phyloP scores from a whole-genome alignment of 2,329 filamentous ascomycete species.

The Leptographium radiaticola region DNA sequence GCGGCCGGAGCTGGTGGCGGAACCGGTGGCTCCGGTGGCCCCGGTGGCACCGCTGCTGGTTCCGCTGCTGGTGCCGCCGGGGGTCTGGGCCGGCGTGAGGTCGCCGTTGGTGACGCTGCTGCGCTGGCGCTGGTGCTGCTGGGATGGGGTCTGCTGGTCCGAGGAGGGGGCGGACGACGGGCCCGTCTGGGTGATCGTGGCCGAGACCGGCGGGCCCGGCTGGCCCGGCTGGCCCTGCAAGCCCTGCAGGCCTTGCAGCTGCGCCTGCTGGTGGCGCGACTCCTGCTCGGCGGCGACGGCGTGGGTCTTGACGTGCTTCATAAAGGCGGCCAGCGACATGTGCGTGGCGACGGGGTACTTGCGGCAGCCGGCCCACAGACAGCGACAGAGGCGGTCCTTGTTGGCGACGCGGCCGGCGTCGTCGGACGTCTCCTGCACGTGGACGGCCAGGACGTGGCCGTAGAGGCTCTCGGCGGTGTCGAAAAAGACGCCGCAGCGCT shows the following conservation, averaged over 20 bases:
- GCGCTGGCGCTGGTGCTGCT: slow-evolving; percentile 12
- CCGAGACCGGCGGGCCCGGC: neutral
- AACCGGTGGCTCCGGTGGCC: neutral
- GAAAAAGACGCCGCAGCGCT: slow-evolving; percentile 47
- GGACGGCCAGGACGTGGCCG: slow-evolving; percentile 53
- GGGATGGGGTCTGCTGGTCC: slow-evolving; percentile 1
- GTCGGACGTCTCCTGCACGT: slow-evolving; percentile 45
- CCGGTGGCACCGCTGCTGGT: neutral
- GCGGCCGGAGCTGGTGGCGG: slow-evolving; percentile 13
- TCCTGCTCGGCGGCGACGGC: slow-evolving; percentile 30
- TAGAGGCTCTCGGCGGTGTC: slow-evolving; percentile 54
- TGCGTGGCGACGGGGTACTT: slow-evolving; percentile 36
- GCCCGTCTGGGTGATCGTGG: slow-evolving; percentile 8
- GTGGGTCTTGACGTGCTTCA: slow-evolving; percentile 57
- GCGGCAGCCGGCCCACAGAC: slow-evolving; percentile 54
- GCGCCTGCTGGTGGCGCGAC: slow-evolving; percentile 9
- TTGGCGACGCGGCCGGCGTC: slow-evolving; percentile 45
- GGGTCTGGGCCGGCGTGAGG: slow-evolving; percentile 5
- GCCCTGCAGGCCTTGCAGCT: slow-evolving; percentile 10
- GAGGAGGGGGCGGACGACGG: neutral
- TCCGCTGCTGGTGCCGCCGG: neutral
- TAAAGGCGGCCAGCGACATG: slow-evolving; percentile 37
- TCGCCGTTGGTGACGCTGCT: slow-evolving; percentile 15
- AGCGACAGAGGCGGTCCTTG: slow-evolving; percentile 38
- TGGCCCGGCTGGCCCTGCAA: slow-evolving; percentile 2